phyloP scores from a whole-genome alignment of 2,329 filamentous ascomycete species.

The Pseudogymnoascus sp. region DNA sequence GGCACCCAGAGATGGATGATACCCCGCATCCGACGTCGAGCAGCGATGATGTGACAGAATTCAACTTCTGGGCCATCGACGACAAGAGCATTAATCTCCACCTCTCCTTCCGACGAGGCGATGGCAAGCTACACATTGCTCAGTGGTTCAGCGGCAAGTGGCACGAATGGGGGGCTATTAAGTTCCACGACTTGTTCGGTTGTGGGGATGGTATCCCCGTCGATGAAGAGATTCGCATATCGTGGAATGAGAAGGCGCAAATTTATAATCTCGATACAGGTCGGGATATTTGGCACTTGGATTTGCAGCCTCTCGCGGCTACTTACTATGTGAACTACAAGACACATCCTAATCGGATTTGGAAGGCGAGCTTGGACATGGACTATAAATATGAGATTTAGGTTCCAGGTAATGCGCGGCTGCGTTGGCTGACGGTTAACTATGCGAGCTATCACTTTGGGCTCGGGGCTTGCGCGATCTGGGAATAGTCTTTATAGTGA shows the following conservation, averaged over 20 bases:
- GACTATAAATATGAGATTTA: neutral
- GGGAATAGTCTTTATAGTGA: neutral
- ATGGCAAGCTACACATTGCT: too few species aligned
- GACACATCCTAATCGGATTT: neutral
- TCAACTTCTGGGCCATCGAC: too few species aligned
- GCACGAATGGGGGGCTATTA: neutral
- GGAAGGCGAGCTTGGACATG: neutral
- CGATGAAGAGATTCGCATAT: neutral
- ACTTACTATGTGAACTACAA: neutral
- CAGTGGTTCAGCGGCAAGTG: too few species aligned
- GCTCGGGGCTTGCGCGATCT: neutral
- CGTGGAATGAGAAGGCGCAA: too few species aligned
- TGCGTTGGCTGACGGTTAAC: neutral
- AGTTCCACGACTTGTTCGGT: neutral
- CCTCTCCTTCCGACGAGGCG: too few species aligned
- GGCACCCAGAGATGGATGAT: too few species aligned
- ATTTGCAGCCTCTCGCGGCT: neutral
- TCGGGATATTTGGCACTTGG: too few species aligned
- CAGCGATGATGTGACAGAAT: too few species aligned
- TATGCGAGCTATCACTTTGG: neutral
- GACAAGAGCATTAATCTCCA: too few species aligned
- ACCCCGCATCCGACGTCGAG: too few species aligned
- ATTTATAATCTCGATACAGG: too few species aligned
- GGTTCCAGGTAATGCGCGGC: neutral
- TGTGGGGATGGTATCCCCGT: neutral